Evolutionary conservation across 805 yeast species (phyloP), one percentile per base, ranked within the genome.

Genomic region (Spathaspora passalidarum): DNA sequence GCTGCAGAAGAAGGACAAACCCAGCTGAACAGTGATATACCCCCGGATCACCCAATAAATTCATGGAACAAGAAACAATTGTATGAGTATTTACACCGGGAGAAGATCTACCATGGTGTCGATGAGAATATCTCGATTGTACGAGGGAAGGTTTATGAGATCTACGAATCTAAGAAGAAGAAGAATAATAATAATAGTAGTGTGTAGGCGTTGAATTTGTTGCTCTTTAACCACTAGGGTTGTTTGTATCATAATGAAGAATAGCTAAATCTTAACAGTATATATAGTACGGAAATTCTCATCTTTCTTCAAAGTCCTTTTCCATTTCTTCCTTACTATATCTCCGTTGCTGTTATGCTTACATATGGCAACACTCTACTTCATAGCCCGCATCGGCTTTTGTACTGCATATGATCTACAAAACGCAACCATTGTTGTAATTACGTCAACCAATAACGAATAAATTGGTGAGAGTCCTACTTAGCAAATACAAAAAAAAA

Each of bases 61-160:
- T 19, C 46, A 3, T 57, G 62, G 62, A 39, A 48, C 9, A 55
- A 51, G 38, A 48, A 51, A 19, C 49, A 57, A 38, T 44, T 60
- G 26, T 57, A 42, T 41, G 48, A 39, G 22, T 56, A 49, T 43
- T 47, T 60, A 34, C 38, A 47, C 26, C 45, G 49, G 21, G 26
- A 47, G 11, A 45, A 49, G 20, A 48, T 55, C 7, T 56, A 48
- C 45, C 56, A 55, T 23, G 59, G 54, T 23, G 32, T 59, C n/a
- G 51, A 56, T 42, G 59, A 48, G 17, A 54, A 56, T 32, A 23
- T 56, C 11, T 38, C 26, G 3, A 17, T 25, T 1, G 49, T 58
- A 6, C 45, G 49, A 38, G 32, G 32, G 16, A 47, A 35, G 35
- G 60, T 49, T 10, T 49, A 45, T 20, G 49, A 44, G 23, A 43